phyloP scores from a whole-genome alignment of 306 rosid genomes.

The Fragaria iinumae region DNA sequence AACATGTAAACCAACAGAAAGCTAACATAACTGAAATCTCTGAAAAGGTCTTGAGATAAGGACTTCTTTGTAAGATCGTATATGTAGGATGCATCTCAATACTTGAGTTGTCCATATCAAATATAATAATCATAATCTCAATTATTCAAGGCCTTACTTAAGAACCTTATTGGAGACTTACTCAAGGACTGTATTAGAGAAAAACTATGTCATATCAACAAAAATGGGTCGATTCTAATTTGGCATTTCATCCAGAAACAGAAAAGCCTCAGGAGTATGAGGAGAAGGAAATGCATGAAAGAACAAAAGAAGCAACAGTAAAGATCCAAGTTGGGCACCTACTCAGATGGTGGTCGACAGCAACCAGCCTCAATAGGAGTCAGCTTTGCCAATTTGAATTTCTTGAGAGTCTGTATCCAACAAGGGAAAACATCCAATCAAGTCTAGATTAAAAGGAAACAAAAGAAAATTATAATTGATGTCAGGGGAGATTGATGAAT shows the following conservation, averaged over 20 bases:
- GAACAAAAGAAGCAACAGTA: conserved; percentile 2
- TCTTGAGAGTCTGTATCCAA: conserved; percentile 62
- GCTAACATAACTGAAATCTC: not conserved
- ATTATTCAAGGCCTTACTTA: not conserved
- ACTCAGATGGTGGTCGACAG: conserved; percentile 93
- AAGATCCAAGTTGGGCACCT: conserved; percentile 35
- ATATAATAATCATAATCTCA: not conserved
- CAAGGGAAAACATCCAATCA: not conserved
- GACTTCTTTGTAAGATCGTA: not conserved
- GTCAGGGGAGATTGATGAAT: conserved; percentile 9
- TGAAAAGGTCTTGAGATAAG: not conserved
- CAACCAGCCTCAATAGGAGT: conserved; percentile 90
- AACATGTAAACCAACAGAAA: not conserved
- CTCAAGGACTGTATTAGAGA: not conserved
- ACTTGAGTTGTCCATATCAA: not conserved
- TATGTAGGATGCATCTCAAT: not conserved
- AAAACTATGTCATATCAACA: not conserved
- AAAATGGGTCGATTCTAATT: not conserved
- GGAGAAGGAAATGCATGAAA: not conserved
- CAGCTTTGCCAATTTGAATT: conserved; percentile 70
- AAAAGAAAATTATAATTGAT: not conserved
- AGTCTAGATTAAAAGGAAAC: conserved; percentile 8
- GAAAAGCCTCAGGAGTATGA: not conserved
- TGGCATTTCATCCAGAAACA: not conserved
- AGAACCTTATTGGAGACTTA: not conserved